Evolutionary conservation across 306 rosid species (phyloP).

Genomic region (Astragalus membranaceus): DNA sequence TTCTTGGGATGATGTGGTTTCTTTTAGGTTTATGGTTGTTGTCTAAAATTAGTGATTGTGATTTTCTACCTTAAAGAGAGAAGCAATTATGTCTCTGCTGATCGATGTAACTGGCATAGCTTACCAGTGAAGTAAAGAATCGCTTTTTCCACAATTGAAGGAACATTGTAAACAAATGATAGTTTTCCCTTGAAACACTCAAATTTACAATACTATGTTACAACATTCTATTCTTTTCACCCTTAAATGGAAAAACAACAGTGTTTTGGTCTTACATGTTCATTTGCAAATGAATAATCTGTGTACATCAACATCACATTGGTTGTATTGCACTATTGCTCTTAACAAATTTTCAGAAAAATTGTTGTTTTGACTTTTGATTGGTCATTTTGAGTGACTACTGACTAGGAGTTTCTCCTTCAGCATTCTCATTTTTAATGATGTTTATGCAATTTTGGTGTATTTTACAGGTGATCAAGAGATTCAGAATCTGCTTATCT

Average conservation of each 20-base stretch:
- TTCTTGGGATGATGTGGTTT: neutral
- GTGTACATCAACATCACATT: neutral
- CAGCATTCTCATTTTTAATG: neutral
- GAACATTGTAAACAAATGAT: neutral
- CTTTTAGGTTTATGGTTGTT: neutral
- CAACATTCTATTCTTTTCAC: neutral
- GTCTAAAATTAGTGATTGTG: constrained; percentile 11
- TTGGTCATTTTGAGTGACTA: neutral
- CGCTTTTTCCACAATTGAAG: neutral
- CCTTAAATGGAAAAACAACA: neutral
- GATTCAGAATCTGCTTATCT: constrained; percentile 14
- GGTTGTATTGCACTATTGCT: neutral
- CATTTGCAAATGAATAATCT: constrained; percentile 1
- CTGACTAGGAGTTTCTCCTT: neutral
- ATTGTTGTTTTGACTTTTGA: constrained; percentile 13
- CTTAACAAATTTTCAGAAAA: neutral
- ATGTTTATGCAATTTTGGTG: constrained; percentile 21
- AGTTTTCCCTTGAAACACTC: neutral
- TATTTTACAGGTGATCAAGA: constrained; percentile 43
- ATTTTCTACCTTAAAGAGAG: constrained; percentile 16
- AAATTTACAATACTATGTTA: neutral
- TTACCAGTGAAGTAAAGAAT: constrained; percentile 22
- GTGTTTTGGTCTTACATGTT: neutral
- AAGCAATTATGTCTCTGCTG: constrained; percentile 15
- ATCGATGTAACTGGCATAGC: constrained; percentile 18